Conservation (phyloP, 2,329 filamentous ascomycete species). For the Sclerotinia sclerotiorum region DNA sequence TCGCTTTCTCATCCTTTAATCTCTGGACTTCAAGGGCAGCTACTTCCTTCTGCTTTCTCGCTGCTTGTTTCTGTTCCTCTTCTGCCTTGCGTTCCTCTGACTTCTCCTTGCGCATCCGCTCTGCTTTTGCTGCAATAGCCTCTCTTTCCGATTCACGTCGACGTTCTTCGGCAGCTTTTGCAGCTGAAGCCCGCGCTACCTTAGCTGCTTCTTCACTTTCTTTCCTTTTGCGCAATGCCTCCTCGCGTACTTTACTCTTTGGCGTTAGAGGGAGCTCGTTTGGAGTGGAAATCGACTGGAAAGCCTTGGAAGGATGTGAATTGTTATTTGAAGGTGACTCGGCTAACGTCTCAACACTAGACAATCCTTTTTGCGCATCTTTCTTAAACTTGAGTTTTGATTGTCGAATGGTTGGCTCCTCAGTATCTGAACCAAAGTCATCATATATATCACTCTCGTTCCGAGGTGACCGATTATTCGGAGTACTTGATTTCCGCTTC, state of each 20-base stretch:
- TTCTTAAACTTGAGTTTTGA: constrained; percentile 32
- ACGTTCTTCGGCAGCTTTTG: constrained; percentile 31
- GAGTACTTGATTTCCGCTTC: constrained; percentile 22
- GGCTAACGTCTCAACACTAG: constrained; percentile 28
- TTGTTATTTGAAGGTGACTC: constrained; percentile 29
- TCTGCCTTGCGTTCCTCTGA: constrained; percentile 25
- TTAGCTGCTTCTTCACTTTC: constrained; percentile 28
- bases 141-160: constrained; percentile 29
- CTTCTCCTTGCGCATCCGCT: constrained; percentile 27
- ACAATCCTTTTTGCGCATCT: constrained; percentile 25
- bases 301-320: constrained; percentile 24
- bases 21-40: constrained; percentile 24
- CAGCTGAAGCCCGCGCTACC: constrained; percentile 28
- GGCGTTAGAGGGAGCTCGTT: constrained; percentile 35
- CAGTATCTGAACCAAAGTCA: constrained; percentile 33
- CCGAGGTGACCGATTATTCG: constrained; percentile 5
- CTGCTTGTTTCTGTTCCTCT: constrained; percentile 25
- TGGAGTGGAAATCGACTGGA: constrained; percentile 24
- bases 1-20: constrained; percentile 30
- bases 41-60: constrained; percentile 23
- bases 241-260: constrained; percentile 31
- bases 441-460: constrained; percentile 34
- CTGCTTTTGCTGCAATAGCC: constrained; percentile 28
- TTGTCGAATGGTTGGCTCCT: constrained; percentile 23
- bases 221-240: constrained; percentile 26